These are phyloP conservation scores for Tetrastigma voinierianum DNA, from an alignment of 164 flowering plant species.

Conservation along the genomic window DNA sequence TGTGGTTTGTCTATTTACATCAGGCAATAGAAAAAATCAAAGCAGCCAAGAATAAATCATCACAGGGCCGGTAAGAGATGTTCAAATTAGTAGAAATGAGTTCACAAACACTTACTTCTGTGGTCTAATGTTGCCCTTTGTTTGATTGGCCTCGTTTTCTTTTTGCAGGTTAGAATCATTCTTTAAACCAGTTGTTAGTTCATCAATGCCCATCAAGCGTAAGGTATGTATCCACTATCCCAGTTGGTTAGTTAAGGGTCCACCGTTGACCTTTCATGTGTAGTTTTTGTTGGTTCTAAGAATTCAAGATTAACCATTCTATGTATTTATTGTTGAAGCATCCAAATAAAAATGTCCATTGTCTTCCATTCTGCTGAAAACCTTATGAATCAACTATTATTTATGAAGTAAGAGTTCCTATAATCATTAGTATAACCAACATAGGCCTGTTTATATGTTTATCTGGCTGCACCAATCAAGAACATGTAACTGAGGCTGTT, in stretches of 20 bases:
- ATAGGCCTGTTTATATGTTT: too few species aligned
- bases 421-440: too few species aligned
- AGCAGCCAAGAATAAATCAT: conserved; percentile 82
- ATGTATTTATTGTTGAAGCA: neutral
- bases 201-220: conserved; percentile 60
- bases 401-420: too few species aligned
- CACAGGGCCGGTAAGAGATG: conserved; percentile 79
- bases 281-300: neutral
- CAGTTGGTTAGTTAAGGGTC: conserved; percentile 1
- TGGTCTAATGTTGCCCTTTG: conserved; percentile 1
- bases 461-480: too few species aligned
- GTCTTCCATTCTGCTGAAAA: too few species aligned
- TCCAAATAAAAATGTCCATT: too few species aligned
- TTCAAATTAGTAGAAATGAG: conserved; percentile 10
- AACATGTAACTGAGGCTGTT: too few species aligned
- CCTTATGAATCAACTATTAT: too few species aligned
- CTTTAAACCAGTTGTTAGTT: conserved; percentile 70
- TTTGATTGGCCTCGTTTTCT: conserved; percentile 4
- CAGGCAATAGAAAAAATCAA: conserved; percentile 94
- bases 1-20: conserved; percentile 8
- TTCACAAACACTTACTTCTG: neutral
- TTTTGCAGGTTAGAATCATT: conserved; percentile 79
- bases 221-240: conserved; percentile 83
- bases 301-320: neutral
- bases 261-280: neutral